Evolutionary conservation across 108 stramenopile species (phyloP).

Genomic region (Craspedostauros australis): DNA sequence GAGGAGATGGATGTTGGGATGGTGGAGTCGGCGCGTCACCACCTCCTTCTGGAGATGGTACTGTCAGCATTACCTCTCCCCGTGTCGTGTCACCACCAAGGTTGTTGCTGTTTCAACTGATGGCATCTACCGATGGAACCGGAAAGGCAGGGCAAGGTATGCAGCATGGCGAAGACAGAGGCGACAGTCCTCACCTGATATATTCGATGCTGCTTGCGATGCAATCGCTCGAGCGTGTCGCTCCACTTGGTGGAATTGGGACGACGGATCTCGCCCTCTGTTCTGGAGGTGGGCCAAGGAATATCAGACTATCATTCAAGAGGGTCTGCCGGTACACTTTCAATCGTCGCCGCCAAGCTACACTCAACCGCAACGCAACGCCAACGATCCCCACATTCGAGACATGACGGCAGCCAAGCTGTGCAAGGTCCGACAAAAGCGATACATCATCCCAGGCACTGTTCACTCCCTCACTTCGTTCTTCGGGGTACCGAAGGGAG

Average conservation of each 20-base stretch:
- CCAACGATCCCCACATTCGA: not conserved
- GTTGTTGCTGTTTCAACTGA: no score
- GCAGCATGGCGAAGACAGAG: no score
- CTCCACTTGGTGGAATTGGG: slow-evolving; percentile 34
- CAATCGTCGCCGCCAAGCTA: not conserved
- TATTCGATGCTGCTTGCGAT: slow-evolving; percentile 7
- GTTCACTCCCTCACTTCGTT: slow-evolving; percentile 20
- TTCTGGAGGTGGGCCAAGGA: slow-evolving; percentile 31
- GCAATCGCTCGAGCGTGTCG: slow-evolving; percentile 1
- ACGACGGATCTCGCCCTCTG: slow-evolving; percentile 21
- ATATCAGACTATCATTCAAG: not conserved
- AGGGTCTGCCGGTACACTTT: slow-evolving; percentile 7
- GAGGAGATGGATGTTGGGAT: no score
- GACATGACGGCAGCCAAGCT: slow-evolving; percentile 16
- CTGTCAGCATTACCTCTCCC: no score
- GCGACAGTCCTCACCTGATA: no score
- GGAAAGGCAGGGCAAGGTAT: no score
- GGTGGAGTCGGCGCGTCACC: no score
- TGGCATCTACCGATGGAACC: no score
- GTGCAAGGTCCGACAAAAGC: slow-evolving; percentile 10
- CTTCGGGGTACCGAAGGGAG: slow-evolving; percentile 42
- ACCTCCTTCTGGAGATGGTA: no score
- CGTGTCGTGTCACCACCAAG: no score
- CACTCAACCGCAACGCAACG: not conserved
- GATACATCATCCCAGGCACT: slow-evolving; percentile 6